Evolutionary conservation across 2,329 filamentous ascomycete species (phyloP).

Genomic region (Alternaria sp.): DNA sequence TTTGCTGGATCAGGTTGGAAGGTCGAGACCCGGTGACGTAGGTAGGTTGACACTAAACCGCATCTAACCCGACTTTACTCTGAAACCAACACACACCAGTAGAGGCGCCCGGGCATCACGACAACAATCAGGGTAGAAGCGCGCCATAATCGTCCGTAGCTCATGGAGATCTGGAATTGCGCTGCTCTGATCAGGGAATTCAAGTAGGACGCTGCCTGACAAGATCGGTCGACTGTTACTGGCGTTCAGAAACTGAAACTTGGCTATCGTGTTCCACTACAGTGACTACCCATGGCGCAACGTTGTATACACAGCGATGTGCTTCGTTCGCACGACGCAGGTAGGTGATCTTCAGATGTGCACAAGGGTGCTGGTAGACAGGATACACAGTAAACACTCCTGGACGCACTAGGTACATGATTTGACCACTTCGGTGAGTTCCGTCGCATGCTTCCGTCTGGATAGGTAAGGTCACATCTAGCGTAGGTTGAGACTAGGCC

Average conservation of each 20-base stretch:
- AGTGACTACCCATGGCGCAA: neutral
- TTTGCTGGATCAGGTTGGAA: neutral
- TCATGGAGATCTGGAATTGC: neutral
- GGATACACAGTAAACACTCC: slow-evolving; percentile 2
- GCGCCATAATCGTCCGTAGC: slow-evolving; percentile 1
- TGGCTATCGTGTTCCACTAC: slow-evolving; percentile 1
- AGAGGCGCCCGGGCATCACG: neutral
- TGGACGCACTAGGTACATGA: slow-evolving; percentile 8
- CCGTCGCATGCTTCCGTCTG: slow-evolving; percentile 5
- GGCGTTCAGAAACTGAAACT: neutral
- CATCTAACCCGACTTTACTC: slow-evolving; percentile 6
- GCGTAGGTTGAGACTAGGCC: slow-evolving; percentile 17
- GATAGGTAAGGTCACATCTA: slow-evolving; percentile 20
- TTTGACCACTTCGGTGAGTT: slow-evolving; percentile 11
- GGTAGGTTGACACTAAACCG: slow-evolving; percentile 16
- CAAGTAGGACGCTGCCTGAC: neutral
- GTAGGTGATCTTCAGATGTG: slow-evolving; percentile 10
- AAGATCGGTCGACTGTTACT: neutral
- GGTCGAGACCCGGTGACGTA: slow-evolving; percentile 18
- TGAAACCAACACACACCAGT: slow-evolving; percentile 2
- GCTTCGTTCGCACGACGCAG: slow-evolving; percentile 3
- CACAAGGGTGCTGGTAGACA: slow-evolving; percentile 9
- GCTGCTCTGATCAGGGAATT: neutral
- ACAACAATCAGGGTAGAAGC: slow-evolving; percentile 1
- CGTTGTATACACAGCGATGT: slow-evolving; percentile 1